Conservation (phyloP, 768 basidiomycete species). For the Phanerodontia chrysosporium region DNA sequence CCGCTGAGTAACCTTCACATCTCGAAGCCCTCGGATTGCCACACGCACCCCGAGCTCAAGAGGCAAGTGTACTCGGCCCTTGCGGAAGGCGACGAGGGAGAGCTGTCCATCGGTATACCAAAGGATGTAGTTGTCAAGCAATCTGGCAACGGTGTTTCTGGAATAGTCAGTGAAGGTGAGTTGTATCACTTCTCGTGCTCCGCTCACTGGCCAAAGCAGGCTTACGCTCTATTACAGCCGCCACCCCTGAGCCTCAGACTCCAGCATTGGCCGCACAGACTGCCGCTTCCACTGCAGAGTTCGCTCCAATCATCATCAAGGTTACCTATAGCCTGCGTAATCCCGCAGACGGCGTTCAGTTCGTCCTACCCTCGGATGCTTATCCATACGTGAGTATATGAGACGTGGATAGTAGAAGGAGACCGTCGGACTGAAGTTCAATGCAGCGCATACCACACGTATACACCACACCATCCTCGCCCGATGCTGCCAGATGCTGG, state of each 20-base stretch:
- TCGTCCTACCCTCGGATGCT: slow-evolving; percentile 75
- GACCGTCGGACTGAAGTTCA: background rate
- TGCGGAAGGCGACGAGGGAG: slow-evolving; percentile 91
- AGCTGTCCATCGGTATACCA: slow-evolving; percentile 86
- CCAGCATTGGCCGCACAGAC: slow-evolving; percentile 37
- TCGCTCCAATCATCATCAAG: slow-evolving; percentile 68
- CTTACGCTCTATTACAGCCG: slow-evolving; percentile 32
- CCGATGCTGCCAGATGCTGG: slow-evolving; percentile 95
- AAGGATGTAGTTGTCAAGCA: slow-evolving; percentile 64
- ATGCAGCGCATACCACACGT: slow-evolving; percentile 86
- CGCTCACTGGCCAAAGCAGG: background rate
- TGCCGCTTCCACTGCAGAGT: slow-evolving; percentile 50
- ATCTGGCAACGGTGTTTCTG: slow-evolving; percentile 43
- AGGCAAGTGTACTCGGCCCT: slow-evolving; percentile 87
- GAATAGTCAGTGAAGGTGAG: slow-evolving; percentile 57
- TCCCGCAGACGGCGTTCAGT: slow-evolving; percentile 82
- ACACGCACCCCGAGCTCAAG: slow-evolving; percentile 90
- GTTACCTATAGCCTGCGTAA: slow-evolving; percentile 80
- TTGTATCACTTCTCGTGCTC: background rate
- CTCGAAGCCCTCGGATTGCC: slow-evolving; percentile 70
- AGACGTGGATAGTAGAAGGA: background rate
- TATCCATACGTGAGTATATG: slow-evolving; percentile 70
- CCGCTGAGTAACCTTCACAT: slow-evolving; percentile 63
- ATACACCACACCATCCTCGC: slow-evolving; percentile 82
- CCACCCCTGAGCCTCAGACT: slow-evolving; percentile 82